Conservation (phyloP, 306 rosid genomes). For the Vigna mungo region DNA sequence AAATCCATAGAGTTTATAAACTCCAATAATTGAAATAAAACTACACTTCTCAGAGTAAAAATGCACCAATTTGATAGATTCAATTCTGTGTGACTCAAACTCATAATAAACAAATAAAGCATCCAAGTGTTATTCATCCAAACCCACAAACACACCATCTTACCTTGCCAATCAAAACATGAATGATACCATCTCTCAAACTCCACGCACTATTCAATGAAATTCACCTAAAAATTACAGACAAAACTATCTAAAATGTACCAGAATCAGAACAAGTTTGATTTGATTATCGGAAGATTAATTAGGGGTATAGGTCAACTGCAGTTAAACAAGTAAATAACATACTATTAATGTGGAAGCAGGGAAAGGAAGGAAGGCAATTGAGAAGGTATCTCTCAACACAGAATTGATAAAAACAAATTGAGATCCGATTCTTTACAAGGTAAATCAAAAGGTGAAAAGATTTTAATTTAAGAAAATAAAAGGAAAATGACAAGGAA, state of each 20-base stretch:
- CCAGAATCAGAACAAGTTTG: background rate
- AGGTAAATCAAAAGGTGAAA: conserved; percentile 35
- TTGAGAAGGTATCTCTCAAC: conserved; percentile 25
- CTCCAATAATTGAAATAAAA: background rate
- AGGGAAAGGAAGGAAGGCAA: conserved; percentile 29
- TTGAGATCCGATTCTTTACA: conserved; percentile 49
- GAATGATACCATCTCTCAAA: background rate
- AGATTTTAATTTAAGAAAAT: background rate
- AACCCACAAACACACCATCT: background rate
- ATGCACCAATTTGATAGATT: background rate
- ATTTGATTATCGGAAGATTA: background rate
- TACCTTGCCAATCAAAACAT: background rate
- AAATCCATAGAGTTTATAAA: background rate
- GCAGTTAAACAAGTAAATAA: too few species aligned
- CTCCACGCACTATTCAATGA: background rate
- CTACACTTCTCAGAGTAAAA: conserved; percentile 12
- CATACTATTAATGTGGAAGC: background rate
- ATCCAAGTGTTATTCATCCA: background rate
- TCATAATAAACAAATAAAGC: conserved; percentile 15
- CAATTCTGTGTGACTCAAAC: background rate
- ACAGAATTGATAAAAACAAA: conserved; percentile 26
- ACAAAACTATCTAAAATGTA: too few species aligned
- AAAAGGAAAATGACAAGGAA: background rate
- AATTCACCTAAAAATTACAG: background rate
- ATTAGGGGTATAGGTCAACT: too few species aligned